phyloP scores from a whole-genome alignment of 1,284 basidiomycete species.

The Malassezia furfur region DNA sequence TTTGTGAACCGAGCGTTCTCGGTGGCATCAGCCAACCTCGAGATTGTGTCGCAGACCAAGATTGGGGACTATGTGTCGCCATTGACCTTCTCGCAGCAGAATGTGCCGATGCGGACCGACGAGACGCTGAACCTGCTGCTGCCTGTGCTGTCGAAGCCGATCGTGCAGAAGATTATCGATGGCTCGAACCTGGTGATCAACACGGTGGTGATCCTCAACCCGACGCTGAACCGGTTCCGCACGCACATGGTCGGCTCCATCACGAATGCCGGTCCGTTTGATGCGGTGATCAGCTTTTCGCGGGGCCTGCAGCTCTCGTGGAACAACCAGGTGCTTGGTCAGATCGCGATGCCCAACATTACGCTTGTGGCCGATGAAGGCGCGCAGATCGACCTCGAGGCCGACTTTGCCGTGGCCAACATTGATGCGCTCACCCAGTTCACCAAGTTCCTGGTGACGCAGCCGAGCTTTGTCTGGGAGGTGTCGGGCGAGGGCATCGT shows the following conservation, averaged over 20 bases:
- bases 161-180: slow-evolving; percentile 67
- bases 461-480: slow-evolving; percentile 64
- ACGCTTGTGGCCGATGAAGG: slow-evolving; percentile 55
- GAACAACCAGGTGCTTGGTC: slow-evolving; percentile 58
- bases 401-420: slow-evolving; percentile 59
- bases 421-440: slow-evolving; percentile 59
- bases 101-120: slow-evolving; percentile 59
- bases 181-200: slow-evolving; percentile 53
- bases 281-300: slow-evolving; percentile 62
- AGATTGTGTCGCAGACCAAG: slow-evolving; percentile 55
- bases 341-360: slow-evolving; percentile 57
- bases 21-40: slow-evolving; percentile 58
- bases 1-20: slow-evolving; percentile 63
- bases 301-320: slow-evolving; percentile 60
- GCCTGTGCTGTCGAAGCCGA: slow-evolving; percentile 64
- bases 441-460: slow-evolving; percentile 59
- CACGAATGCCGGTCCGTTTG: slow-evolving; percentile 66
- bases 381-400: slow-evolving; percentile 56
- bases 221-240: slow-evolving; percentile 56
- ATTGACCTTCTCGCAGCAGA: slow-evolving; percentile 57
- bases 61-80: slow-evolving; percentile 63
- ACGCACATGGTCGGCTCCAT: slow-evolving; percentile 60
- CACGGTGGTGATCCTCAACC: slow-evolving; percentile 30
- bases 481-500: slow-evolving; percentile 62
- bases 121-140: slow-evolving; percentile 59